Base-by-base conservation (phyloP, 2,329 filamentous ascomycete species). In the Microsporum audouinii region DNA sequence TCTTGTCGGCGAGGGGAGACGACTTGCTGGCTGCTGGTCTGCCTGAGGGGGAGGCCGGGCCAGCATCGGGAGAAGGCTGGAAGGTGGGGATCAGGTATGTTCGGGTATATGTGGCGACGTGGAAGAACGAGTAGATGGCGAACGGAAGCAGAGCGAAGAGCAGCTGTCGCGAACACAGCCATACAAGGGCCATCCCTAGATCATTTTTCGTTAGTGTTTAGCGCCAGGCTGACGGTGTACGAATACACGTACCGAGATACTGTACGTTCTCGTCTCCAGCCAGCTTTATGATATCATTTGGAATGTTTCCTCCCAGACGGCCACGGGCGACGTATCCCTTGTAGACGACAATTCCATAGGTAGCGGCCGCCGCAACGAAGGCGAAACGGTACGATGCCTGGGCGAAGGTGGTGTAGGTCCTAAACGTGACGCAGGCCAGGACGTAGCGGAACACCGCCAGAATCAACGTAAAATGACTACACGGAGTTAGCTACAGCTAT, bases 341-440 rank as follows among this genome's bases (percentile, higher is more conserved):
- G 82, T 96, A 97, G 64, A 99, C 92, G 57, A 99, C 94, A 67
- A 99, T 97, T 66, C 94, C 92, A 76, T 99, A 99, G 8, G 94
- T 97, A 57, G 85, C 84, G 56, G 91, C 90, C 4, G 94, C 94
- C 2, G 91, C 87, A 68, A 96, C 67, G 74, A 99, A 99, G 62
- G 91, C 89, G 60, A 87, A 84, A 70, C 94, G 91, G 79, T 99
- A 99, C 61, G 88, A 88, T 75, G 94, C 86, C 67, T 84, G 81
- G 56, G 92, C 91, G 80, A 85, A 84, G 72, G 83, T 78, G 62
- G 85, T 86, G 73, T 88, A 88, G 75, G 85, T 91, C 81, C 95
- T 95, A 81, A 97, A 88, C 70, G 88, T 87, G 62, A 96, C 77
- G 80, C 90, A 95, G 57, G 91, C 95, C 64, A 97, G 75, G 65